Evolutionary conservation across 169 alveolate genomes (phyloP).

Genomic region (Eimeria necatrix): DNA sequence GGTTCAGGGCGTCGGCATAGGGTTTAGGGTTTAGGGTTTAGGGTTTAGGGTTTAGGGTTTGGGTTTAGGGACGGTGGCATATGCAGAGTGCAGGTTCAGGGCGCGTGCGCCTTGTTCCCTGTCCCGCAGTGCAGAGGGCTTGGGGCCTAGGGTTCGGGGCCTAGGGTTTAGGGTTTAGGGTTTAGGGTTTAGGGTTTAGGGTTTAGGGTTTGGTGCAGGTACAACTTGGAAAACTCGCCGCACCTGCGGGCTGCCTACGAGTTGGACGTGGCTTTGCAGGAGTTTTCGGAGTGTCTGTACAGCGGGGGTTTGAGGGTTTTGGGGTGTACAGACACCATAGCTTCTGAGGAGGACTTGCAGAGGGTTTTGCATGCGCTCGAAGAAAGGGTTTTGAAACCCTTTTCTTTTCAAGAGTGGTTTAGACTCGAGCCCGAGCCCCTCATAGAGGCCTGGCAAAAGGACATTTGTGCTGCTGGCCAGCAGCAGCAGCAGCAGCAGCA

Average conservation of each 20-base stretch:
- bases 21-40: conserved; percentile 21
- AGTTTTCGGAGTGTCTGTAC: conserved; percentile 88
- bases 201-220: conserved; percentile 26
- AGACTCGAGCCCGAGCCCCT: conserved; percentile 49
- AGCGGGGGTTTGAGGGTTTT: conserved; percentile 81
- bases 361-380: conserved; percentile 87
- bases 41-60: conserved; percentile 39
- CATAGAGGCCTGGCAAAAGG: conserved; percentile 48
- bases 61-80: not conserved
- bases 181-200: conserved; percentile 44
- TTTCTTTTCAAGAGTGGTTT: conserved; percentile 83
- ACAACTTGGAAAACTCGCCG: conserved; percentile 90
- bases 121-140: not conserved
- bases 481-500: no score
- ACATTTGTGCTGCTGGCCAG: not conserved
- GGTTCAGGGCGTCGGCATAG: conserved; percentile 89
- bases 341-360: conserved; percentile 88
- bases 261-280: conserved; percentile 89
- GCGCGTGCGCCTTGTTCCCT: not conserved
- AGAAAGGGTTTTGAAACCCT: conserved; percentile 82
- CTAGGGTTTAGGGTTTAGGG: conserved; percentile 21
- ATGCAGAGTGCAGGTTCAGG: not conserved
- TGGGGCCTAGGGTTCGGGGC: not conserved
- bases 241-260: conserved; percentile 91
- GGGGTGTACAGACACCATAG: conserved; percentile 84